A percentile compares a stretch with the other conserved stretches of the same genome.
Evolutionary conservation across 2,329 filamentous ascomycete genomes (phyloP).

Genomic region (Epichloe hybrida): DNA sequence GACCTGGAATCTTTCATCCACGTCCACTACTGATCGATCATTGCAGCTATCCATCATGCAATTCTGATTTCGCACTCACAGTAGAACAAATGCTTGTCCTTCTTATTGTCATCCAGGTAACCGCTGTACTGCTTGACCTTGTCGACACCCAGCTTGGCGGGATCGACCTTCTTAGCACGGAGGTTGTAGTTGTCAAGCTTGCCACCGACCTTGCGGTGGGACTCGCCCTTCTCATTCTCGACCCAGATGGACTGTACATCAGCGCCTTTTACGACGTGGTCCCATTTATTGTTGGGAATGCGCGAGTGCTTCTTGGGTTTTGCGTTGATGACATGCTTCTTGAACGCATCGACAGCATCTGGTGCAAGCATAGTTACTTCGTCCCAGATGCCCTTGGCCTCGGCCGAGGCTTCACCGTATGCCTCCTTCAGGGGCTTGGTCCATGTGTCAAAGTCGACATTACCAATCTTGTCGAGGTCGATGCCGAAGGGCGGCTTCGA

Average conservation of each 20-base stretch:
- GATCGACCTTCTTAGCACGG: conserved; percentile 83
- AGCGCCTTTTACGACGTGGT: conserved; percentile 72
- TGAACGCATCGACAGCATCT: conserved; percentile 53
- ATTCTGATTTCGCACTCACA: conserved; percentile 44
- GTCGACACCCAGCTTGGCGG: conserved; percentile 71
- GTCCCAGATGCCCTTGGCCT: conserved; percentile 71
- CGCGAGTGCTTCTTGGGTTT: conserved; percentile 73
- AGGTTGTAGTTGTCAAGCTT: conserved; percentile 79
- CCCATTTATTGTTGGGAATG: conserved; percentile 74
- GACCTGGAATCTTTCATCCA: background rate
- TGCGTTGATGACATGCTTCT: conserved; percentile 60
- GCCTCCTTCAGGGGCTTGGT: conserved; percentile 39
- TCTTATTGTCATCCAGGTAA: conserved; percentile 90
- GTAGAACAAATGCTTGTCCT: conserved; percentile 98
- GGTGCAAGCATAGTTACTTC: conserved; percentile 77
- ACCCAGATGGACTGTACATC: conserved; percentile 77
- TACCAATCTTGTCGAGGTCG: conserved; percentile 12
- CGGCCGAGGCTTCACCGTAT: conserved; percentile 50
- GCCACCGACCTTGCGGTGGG: conserved; percentile 72
- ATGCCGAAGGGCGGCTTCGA: conserved; percentile 21
- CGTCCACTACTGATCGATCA: background rate
- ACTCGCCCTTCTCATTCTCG: conserved; percentile 59
- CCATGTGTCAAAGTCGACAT: conserved; percentile 30
- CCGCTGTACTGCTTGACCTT: conserved; percentile 96
- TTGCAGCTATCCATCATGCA: too few relatives aligned